Conservation (phyloP, 148 eudicot genomes). For the Rhododendron henanense region DNA sequence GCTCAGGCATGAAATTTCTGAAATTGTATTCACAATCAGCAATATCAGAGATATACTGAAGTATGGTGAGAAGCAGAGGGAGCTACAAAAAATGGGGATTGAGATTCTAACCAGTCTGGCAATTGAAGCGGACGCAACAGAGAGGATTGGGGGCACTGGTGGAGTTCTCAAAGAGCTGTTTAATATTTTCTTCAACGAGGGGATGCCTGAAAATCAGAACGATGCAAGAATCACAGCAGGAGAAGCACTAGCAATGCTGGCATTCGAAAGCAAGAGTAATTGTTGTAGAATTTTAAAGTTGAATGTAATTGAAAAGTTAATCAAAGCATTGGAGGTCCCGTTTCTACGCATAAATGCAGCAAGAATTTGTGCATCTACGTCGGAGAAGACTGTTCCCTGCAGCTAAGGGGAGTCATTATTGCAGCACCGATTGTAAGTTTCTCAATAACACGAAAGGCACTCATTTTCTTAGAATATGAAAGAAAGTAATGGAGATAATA, state of each 20-base stretch:
- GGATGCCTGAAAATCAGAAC: constrained; percentile 22
- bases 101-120: constrained; percentile 76
- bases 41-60: constrained; percentile 67
- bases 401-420: constrained; percentile 39
- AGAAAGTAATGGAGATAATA: not conserved
- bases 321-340: constrained; percentile 45
- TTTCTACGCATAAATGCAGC: constrained; percentile 60
- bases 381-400: constrained; percentile 40
- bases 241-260: constrained; percentile 82
- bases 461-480: not conserved
- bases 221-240: constrained; percentile 66
- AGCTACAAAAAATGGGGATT: constrained; percentile 61
- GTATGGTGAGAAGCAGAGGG: constrained; percentile 59
- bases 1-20: constrained; percentile 74
- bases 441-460: not conserved
- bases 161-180: constrained; percentile 68
- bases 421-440: constrained; percentile 68
- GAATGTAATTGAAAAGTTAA: constrained; percentile 38
- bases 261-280: constrained; percentile 55
- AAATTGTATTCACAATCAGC: constrained; percentile 76
- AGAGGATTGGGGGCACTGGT: constrained; percentile 80
- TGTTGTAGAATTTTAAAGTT: constrained; percentile 46
- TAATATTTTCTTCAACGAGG: constrained; percentile 52
- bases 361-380: constrained; percentile 63
- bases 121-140: constrained; percentile 77